phyloP scores from a whole-genome alignment of 73 alveolate species.

The Blepharisma japonicum region DNA sequence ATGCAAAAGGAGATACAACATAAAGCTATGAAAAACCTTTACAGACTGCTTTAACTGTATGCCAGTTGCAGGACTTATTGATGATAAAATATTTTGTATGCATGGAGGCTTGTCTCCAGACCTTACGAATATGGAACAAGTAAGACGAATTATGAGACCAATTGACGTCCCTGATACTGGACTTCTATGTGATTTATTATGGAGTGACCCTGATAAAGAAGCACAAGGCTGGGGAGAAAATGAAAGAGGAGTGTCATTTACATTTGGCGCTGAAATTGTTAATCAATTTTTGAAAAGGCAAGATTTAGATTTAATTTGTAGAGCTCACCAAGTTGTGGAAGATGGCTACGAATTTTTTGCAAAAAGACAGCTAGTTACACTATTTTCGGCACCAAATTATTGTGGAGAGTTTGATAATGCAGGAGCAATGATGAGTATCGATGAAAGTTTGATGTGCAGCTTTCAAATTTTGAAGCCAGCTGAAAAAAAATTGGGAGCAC shows the following conservation, averaged over 20 bases:
- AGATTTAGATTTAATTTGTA: slow-evolving; percentile 88
- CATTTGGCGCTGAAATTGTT: slow-evolving; percentile 79
- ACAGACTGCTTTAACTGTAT: slow-evolving; percentile 94
- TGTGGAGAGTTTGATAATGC: slow-evolving; percentile 94
- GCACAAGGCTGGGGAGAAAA: slow-evolving; percentile 90
- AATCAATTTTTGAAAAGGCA: slow-evolving; percentile 76
- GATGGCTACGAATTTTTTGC: slow-evolving; percentile 97
- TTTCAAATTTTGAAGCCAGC: slow-evolving; percentile 93
- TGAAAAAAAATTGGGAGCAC: slow-evolving; percentile 45
- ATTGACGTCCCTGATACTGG: slow-evolving; percentile 89
- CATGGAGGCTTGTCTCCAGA: slow-evolving; percentile 97
- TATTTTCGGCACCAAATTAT: slow-evolving; percentile 95
- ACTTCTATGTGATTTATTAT: slow-evolving; percentile 87
- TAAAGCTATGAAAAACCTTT: slow-evolving; percentile 92
- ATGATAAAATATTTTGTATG: slow-evolving; percentile 92
- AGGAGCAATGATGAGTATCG: slow-evolving; percentile 94
- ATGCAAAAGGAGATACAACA: slow-evolving; percentile 88
- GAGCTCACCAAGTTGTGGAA: slow-evolving; percentile 94
- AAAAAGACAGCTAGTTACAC: slow-evolving; percentile 87
- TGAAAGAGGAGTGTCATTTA: slow-evolving; percentile 92
- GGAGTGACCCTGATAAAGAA: slow-evolving; percentile 95
- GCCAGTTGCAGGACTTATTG: slow-evolving; percentile 93
- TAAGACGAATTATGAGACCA: slow-evolving; percentile 76
- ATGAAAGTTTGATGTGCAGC: slow-evolving; percentile 89
- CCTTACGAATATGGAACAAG: slow-evolving; percentile 74